Evolutionary conservation across 2,329 filamentous ascomycete genomes (phyloP), one percentile per base, ranked within the genome.

Genomic region (Nothophoma quercina): DNA sequence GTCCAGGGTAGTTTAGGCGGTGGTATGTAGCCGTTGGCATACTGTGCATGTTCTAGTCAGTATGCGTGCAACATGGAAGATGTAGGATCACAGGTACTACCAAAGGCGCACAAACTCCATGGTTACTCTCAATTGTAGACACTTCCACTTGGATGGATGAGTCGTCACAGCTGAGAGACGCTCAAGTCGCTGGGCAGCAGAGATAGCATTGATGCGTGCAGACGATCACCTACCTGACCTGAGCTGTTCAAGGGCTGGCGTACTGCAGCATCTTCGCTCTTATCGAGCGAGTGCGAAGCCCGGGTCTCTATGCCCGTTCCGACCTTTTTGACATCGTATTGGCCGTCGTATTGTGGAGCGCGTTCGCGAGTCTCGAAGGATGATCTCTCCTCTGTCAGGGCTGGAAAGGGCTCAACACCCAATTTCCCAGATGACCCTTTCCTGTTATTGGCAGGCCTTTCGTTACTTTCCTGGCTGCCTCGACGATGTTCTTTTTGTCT

Each of bases 1-100:
- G 77, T 81, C 77, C 83, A 85, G 0, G 85, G 77, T 2, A 79
- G 61, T 48, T 78, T 76, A 1, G 77, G 76, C 5, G 77, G 77
- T 22, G 74, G 71, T 18, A 73, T 57, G 58, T 79, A 79, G 55
- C 76, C 77, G 40, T 72, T 77, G 18, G 67, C 56, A 49, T 72
- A 73, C 70, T 70, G 36, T 40, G 12, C 9, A 15, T n/a, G 21
- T 12, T 9, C 29, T 29, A 22, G 56, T 65, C 42, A 58, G 51
- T 32, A 19, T 16, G 12, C 18, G 22, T 4, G n/a, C n/a, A n/a
- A n/a, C n/a, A n/a, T n/a, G n/a, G n/a, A n/a, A n/a, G n/a, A n/a
- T n/a, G n/a, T n/a, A n/a, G n/a, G n/a, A n/a, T n/a, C n/a, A n/a
- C n/a, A n/a, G n/a, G n/a, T n/a, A n/a, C n/a, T n/a, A n/a, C n/a